phyloP scores from a whole-genome alignment of 129 eudicot genomes.

The Oenanthe sinensis region DNA sequence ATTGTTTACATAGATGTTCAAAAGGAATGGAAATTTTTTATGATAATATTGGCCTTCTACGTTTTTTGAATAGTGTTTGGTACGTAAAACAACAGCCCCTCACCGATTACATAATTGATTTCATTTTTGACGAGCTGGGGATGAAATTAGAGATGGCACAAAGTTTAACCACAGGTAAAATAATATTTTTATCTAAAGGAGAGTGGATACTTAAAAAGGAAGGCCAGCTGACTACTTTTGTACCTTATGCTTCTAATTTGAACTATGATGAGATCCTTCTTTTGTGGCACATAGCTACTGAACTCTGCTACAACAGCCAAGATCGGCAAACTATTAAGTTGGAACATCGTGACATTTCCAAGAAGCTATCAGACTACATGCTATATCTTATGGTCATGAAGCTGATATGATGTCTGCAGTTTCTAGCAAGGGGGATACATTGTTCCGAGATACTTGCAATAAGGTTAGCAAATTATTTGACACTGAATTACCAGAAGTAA shows the following conservation, averaged over 20 bases:
- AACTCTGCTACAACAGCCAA: constrained; percentile 31
- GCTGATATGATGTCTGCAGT: constrained; percentile 53
- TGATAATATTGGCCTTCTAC: constrained; percentile 16
- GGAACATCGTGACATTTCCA: constrained; percentile 18
- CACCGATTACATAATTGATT: constrained; percentile 14
- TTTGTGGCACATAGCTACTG: constrained; percentile 62
- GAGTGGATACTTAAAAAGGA: constrained; percentile 46
- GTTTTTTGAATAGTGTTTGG: constrained; percentile 19
- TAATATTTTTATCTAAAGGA: constrained; percentile 43
- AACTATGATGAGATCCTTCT: constrained; percentile 56
- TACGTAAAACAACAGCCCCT: constrained; percentile 19
- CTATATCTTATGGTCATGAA: constrained; percentile 58
- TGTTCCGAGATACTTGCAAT: constrained; percentile 52
- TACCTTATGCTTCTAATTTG: constrained; percentile 14
- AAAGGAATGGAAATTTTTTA: not conserved
- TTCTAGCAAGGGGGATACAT: constrained; percentile 48
- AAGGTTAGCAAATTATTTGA: constrained; percentile 37
- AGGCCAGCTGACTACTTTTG: not conserved
- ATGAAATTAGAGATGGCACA: constrained; percentile 42
- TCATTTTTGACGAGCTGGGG: constrained; percentile 42
- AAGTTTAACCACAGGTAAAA: constrained; percentile 36
- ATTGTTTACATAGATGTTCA: constrained; percentile 24
- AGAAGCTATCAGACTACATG: constrained; percentile 56
- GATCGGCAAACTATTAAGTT: not conserved
- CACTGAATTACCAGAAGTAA: not conserved